Base-by-base conservation (phyloP, 2,329 filamentous ascomycete species). In the Neofusicoccum umdonicola region DNA sequence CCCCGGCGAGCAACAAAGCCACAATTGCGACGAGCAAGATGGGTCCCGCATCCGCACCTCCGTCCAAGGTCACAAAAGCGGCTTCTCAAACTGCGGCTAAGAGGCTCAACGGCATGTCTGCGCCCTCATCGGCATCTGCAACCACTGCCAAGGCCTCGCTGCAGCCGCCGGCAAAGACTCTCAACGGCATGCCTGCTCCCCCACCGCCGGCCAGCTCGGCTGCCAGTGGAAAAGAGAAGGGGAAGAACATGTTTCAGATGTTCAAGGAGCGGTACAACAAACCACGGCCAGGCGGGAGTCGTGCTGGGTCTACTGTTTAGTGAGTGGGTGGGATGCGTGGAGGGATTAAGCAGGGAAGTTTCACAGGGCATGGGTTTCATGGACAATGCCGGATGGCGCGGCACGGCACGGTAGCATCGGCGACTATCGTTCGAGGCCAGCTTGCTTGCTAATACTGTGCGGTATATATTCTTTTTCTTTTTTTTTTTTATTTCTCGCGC, bases 231-330 rank as follows among this genome's bases (percentile, higher is more conserved):
- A 34, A 19, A 11, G 41, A 44, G 45, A 48, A 22, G 68, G 62
- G 65, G 45, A 19, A 65, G 67, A 62, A 31, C 35, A 52, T 42
- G 37, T 62, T 62, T 15, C 15, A 15, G 37, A 27, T 34, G 7
- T 62, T 52, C 22, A 62, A 44, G 48, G 31, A 62, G 37, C 19
- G 35, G 35, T 51, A 50, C 17, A 52, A 44, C n/a, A 42, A 19
- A 15, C 37, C 19, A 2, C 42, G 22, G 22, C 37, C 60, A 1
- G 57, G 44, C 8, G 34, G 42, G 1, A 34, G 44, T 61, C 31
- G 42, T 22, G 57, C 27, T 37, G 44, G 57, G n/a, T 31, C 27
- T 7, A 7, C 2, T 31, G 27, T 31, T 5, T 31, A 31, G 22
- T 22, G 27, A 31, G 27, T 7, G 6, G 27, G 27, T 31, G 27